These are phyloP conservation scores for Plantago major DNA, from an alignment of 257 asterid species.

Conservation along the genomic window DNA sequence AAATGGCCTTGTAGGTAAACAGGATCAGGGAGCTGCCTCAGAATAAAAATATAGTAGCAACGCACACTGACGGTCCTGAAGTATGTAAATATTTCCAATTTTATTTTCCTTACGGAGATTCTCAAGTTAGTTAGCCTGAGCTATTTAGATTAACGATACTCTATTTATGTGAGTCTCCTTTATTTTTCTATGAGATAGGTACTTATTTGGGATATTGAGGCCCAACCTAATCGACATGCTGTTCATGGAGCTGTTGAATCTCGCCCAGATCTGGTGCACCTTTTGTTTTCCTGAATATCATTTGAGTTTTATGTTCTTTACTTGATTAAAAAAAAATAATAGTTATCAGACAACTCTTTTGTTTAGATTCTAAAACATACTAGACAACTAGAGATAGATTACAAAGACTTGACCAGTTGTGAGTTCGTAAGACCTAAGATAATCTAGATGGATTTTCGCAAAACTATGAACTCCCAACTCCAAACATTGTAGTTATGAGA, in stretches of 20 bases:
- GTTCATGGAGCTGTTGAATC: slow-evolving; percentile 82
- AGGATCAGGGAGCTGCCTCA: slow-evolving; percentile 96
- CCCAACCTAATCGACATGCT: slow-evolving; percentile 94
- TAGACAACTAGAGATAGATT: too few species aligned
- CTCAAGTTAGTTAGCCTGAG: slow-evolving; percentile 9
- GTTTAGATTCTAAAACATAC: too few species aligned
- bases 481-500: too few species aligned
- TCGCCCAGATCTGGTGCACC: slow-evolving; percentile 79
- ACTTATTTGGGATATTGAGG: slow-evolving; percentile 95
- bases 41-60: slow-evolving; percentile 85
- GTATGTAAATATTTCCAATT: slow-evolving; percentile 38
- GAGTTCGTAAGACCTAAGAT: too few species aligned
- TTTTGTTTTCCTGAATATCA: slow-evolving; percentile 11
- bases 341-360: too few species aligned
- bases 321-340: too few species aligned
- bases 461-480: too few species aligned
- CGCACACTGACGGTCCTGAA: slow-evolving; percentile 96
- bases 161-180: neutral
- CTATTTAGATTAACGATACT: slow-evolving; percentile 10
- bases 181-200: slow-evolving; percentile 38
- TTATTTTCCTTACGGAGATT: neutral
- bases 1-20: slow-evolving; percentile 57
- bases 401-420: too few species aligned
- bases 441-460: too few species aligned
- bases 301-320: slow-evolving; percentile 3